Percentiles rank a stretch among this genome's conserved stretches.
Evolutionary conservation across 2,329 filamentous ascomycete species (phyloP).

Genomic region (Cucurbitaria berberidis): DNA sequence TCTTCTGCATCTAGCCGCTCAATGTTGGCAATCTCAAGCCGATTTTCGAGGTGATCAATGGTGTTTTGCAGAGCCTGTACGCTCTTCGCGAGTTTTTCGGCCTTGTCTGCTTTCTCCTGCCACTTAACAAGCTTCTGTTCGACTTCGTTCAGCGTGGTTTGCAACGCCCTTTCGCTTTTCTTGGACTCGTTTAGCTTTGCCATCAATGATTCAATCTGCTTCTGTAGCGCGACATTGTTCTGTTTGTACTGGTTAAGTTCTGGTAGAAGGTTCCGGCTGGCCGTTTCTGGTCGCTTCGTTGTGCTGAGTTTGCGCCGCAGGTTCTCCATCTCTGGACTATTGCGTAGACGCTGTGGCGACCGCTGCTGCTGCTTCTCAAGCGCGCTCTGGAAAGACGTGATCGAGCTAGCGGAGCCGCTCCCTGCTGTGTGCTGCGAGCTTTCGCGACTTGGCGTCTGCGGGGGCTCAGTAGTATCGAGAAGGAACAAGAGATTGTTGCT

Average conservation of each 20-base stretch:
- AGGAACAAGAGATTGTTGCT: slow-evolving; percentile 36
- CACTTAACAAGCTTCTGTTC: slow-evolving; percentile 40
- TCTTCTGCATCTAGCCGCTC: slow-evolving; percentile 51
- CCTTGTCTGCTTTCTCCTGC: slow-evolving; percentile 35
- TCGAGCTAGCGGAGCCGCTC: slow-evolving; percentile 28
- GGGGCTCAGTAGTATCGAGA: slow-evolving; percentile 29
- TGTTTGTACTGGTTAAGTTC: slow-evolving; percentile 50
- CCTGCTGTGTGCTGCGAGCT: slow-evolving; percentile 21
- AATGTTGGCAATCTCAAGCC: slow-evolving; percentile 50
- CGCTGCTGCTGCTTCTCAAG: slow-evolving; percentile 38
- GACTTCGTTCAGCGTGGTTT: slow-evolving; percentile 36
- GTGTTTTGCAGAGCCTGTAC: slow-evolving; percentile 45
- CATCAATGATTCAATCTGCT: slow-evolving; percentile 49
- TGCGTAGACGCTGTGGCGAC: slow-evolving; percentile 22
- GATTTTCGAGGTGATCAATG: slow-evolving; percentile 47
- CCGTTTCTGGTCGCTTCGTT: slow-evolving; percentile 41
- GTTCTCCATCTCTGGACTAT: slow-evolving; percentile 45
- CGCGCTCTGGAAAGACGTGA: slow-evolving; percentile 26
- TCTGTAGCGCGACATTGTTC: slow-evolving; percentile 42
- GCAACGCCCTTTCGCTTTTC: slow-evolving; percentile 41
- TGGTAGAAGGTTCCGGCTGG: slow-evolving; percentile 42
- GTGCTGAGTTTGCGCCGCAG: slow-evolving; percentile 49
- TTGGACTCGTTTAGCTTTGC: slow-evolving; percentile 49
- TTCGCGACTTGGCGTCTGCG: slow-evolving; percentile 31
- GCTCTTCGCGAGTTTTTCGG: slow-evolving; percentile 33